phyloP scores from a whole-genome alignment of 495 filamentous ascomycete species.

The Trichoderma erinaceum region DNA sequence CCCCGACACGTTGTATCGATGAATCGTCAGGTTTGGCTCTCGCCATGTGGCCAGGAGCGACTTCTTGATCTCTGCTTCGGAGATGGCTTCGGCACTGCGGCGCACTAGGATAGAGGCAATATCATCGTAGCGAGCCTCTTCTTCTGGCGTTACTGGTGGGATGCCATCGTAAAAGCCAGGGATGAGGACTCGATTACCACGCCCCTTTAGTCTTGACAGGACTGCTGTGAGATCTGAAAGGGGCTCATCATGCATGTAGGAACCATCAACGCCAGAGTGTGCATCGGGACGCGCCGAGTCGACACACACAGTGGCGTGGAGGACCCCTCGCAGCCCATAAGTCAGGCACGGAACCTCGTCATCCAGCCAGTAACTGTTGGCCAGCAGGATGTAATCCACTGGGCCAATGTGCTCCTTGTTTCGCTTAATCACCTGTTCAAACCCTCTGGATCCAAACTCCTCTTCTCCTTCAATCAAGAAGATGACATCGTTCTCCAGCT shows the following conservation, averaged over 20 bases:
- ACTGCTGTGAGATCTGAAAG: slow-evolving; percentile 83
- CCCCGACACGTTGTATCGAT: slow-evolving; percentile 84
- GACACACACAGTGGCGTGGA: slow-evolving; percentile 84
- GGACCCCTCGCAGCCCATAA: slow-evolving; percentile 89
- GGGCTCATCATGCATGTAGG: slow-evolving; percentile 77
- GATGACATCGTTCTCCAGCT: slow-evolving; percentile 75
- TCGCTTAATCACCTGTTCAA: slow-evolving; percentile 67
- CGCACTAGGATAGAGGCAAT: slow-evolving; percentile 70
- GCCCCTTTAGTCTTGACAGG: slow-evolving; percentile 68
- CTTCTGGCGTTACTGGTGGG: slow-evolving; percentile 63
- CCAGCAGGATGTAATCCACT: slow-evolving; percentile 87
- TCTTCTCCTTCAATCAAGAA: slow-evolving; percentile 97
- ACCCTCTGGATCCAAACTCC: slow-evolving; percentile 87
- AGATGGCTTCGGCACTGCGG: slow-evolving; percentile 59
- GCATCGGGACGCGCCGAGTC: slow-evolving; percentile 82
- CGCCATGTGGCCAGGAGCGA: slow-evolving; percentile 91
- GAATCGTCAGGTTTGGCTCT: slow-evolving; percentile 90
- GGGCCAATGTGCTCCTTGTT: slow-evolving; percentile 81
- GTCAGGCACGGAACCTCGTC: slow-evolving; percentile 93
- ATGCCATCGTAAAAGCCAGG: slow-evolving; percentile 81
- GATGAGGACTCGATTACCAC: slow-evolving; percentile 55
- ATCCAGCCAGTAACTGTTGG: slow-evolving; percentile 98
- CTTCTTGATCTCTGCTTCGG: slow-evolving; percentile 60
- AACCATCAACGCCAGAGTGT: slow-evolving; percentile 93
- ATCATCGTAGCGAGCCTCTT: slow-evolving; percentile 75